These are phyloP conservation scores for Daldinia caldariorum DNA, from an alignment of 495 filamentous ascomycete species.

Conservation along the genomic window DNA sequence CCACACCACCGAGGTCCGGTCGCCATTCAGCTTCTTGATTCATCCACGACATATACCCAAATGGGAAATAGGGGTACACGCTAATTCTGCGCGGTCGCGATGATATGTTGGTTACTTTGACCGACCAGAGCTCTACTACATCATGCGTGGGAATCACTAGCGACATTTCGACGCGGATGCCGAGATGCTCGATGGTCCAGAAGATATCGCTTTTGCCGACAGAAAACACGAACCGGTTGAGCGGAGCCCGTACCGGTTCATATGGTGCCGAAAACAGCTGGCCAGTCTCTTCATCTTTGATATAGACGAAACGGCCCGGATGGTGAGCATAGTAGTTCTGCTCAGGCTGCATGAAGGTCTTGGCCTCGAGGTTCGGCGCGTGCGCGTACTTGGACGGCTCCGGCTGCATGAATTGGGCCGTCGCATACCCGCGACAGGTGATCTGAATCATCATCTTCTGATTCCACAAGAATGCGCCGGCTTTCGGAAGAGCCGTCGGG, in stretches of 20 bases:
- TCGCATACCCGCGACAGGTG: slow-evolving; percentile 66
- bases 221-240: slow-evolving; percentile 63
- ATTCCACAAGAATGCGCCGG: slow-evolving; percentile 67
- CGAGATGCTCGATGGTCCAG: slow-evolving; percentile 62
- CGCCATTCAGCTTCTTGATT: slow-evolving; percentile 65
- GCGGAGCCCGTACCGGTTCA: slow-evolving; percentile 61
- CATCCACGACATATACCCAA: slow-evolving; percentile 71
- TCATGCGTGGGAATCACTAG: slow-evolving; percentile 62
- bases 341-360: slow-evolving; percentile 70
- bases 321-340: slow-evolving; percentile 68
- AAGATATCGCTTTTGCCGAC: slow-evolving; percentile 63
- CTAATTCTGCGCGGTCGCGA: slow-evolving; percentile 56
- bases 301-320: slow-evolving; percentile 66
- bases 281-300: slow-evolving; percentile 66
- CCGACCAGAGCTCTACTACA: slow-evolving; percentile 65
- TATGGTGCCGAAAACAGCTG: slow-evolving; percentile 65
- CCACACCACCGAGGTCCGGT: slow-evolving; percentile 56
- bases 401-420: slow-evolving; percentile 68
- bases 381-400: slow-evolving; percentile 67
- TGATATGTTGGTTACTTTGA: slow-evolving; percentile 63
- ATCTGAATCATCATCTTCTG: slow-evolving; percentile 69
- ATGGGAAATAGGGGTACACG: slow-evolving; percentile 65
- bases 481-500: slow-evolving; percentile 66
- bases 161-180: slow-evolving; percentile 64
- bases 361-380: slow-evolving; percentile 64